Evolutionary conservation across 2,329 filamentous ascomycete species (phyloP).

Genomic region (Tolypocladium sp.): DNA sequence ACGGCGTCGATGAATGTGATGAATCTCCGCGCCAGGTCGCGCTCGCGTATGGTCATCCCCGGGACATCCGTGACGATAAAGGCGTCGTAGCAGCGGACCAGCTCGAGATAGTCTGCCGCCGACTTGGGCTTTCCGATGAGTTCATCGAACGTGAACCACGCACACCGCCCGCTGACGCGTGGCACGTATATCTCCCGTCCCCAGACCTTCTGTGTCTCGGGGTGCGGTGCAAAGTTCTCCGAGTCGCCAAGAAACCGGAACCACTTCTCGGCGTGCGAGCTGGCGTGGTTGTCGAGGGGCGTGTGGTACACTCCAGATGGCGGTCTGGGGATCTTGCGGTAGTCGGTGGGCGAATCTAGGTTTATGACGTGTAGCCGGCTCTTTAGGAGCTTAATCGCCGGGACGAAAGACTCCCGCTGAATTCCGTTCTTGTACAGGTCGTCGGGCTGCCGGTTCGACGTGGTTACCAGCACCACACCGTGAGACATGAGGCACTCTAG

Average conservation of each 20-base stretch:
- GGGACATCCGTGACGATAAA: constrained; percentile 90
- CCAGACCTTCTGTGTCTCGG: constrained; percentile 80
- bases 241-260: constrained; percentile 89
- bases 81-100: constrained; percentile 81
- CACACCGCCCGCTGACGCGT: constrained; percentile 75
- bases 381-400: constrained; percentile 89
- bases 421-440: constrained; percentile 98
- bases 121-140: constrained; percentile 82
- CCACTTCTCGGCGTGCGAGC: constrained; percentile 85
- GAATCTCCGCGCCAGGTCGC: constrained; percentile 84
- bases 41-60: constrained; percentile 77
- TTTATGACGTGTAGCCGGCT: constrained; percentile 79
- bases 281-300: constrained; percentile 68
- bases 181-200: constrained; percentile 84
- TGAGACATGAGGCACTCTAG: constrained; percentile 90
- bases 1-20: constrained; percentile 98
- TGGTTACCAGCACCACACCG: constrained; percentile 93
- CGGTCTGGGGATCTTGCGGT: constrained; percentile 90
- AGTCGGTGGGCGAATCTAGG: constrained; percentile 90
- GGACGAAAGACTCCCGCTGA: constrained; percentile 89
- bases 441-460: constrained; percentile 90
- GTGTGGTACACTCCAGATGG: constrained; percentile 92
- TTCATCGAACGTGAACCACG: constrained; percentile 88
- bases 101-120: constrained; percentile 89
- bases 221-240: constrained; percentile 63